Conservation (phyloP, 306 rosid species). For the Aeschynomene evenia region DNA sequence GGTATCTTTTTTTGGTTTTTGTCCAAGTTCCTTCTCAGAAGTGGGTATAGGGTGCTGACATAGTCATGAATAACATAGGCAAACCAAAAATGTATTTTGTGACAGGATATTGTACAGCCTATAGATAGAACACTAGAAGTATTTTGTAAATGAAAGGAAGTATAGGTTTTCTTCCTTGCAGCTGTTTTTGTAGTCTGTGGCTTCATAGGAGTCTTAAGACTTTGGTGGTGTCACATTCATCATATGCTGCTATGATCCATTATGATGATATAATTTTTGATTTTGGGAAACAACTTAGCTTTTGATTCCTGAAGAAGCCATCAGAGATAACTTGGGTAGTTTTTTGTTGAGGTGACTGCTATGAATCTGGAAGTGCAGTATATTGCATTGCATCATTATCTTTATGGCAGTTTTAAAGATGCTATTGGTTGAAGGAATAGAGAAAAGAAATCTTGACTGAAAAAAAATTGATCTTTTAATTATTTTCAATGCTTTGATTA, state of each 20-base stretch:
- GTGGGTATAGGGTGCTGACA: conserved; percentile 31
- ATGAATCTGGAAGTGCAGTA: neutral
- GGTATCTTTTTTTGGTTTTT: conserved; percentile 9
- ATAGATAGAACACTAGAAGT: conserved; percentile 34
- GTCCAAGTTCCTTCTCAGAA: conserved; percentile 6
- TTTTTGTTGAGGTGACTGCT: neutral
- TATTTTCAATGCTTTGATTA: neutral
- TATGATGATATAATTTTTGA: neutral
- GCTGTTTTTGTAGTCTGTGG: conserved; percentile 16
- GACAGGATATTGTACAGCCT: conserved; percentile 39
- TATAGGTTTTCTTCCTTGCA: conserved; percentile 34
- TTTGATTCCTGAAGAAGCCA: neutral
- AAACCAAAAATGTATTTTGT: conserved; percentile 28
- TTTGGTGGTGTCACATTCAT: neutral
- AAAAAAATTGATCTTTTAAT: neutral
- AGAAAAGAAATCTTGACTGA: neutral
- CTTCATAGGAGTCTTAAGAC: neutral
- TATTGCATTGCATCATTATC: neutral
- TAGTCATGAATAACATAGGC: conserved; percentile 31
- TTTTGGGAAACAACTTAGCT: neutral
- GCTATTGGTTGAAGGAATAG: neutral
- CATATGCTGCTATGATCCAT: neutral
- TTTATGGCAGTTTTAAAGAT: neutral
- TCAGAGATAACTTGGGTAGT: neutral
- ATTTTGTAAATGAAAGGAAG: conserved; percentile 40